Base-by-base conservation (phyloP, 2,329 filamentous ascomycete species). In the Diaporthe longicolla region DNA sequence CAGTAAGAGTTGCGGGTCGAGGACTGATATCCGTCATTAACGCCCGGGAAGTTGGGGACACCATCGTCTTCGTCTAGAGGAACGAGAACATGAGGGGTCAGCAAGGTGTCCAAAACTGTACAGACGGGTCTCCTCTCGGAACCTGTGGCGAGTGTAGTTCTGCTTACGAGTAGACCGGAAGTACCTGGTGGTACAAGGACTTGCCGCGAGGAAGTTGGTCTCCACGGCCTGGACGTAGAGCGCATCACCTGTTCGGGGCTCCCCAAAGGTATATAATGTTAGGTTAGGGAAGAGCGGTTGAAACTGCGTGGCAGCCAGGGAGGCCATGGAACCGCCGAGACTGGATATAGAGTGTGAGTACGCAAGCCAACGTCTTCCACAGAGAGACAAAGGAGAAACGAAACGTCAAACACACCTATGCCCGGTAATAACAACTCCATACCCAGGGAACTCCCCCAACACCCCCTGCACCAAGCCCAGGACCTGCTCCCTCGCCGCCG, bases 161-260 rank as follows among this genome's bases (percentile, higher is more conserved):
- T 37, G 21, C 63, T 66, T 66, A 66, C 63, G 63, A 52, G 63
- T 66, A 8, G 63, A 52, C 8, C 63, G 63, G 32, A 66, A 66
- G 29, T 66, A 66, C 21, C 45, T 66, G 13, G 63, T 66, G 19
- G 63, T 52, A 37, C 6, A 11, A 35, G 63, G 63, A 19, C 45
- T 52, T 15, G 63, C 37, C 17, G 63, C 63, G 11, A 66, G 63
- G 32, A 66, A 66, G 37, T 66, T 66, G 7, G 63, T 52, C 45
- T 66, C 63, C 13, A 35, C 43, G 4, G 45, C 45, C 63, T 52
- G 63, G 13, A 66, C 63, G 15, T 66, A 66, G 2, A 52, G 21
- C 8, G 63, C 63, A 37, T 66, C 63, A 21, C 63, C 63, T 11
- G 63, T 66, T 40, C 32, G 63, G 17, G 63, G 63, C 29, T 66